These are phyloP conservation scores for Wickerhamiella azymoides DNA, from an alignment of 805 yeast species.

Conservation along the genomic window DNA sequence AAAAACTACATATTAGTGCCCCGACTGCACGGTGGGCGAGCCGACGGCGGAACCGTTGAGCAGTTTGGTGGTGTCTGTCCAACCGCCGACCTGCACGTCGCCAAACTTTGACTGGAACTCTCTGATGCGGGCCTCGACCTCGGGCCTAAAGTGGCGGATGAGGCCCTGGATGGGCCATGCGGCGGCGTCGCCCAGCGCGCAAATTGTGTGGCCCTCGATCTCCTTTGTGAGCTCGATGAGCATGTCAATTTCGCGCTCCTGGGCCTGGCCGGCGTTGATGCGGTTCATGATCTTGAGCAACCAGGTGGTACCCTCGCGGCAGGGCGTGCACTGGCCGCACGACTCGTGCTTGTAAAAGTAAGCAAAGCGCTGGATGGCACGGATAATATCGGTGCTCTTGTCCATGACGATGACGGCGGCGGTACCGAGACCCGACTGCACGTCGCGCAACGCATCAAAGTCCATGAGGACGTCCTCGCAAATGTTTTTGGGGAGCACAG, in stretches of 20 bases:
- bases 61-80: conserved; percentile 50
- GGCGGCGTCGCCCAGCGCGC: conserved; percentile 88
- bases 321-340: conserved; percentile 90
- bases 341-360: conserved; percentile 84
- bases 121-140: conserved; percentile 61
- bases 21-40: conserved; percentile 16
- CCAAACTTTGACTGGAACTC: conserved; percentile 40
- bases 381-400: conserved; percentile 69
- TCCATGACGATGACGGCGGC: conserved; percentile 90
- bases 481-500: conserved; percentile 53
- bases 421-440: conserved; percentile 79
- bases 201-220: conserved; percentile 82
- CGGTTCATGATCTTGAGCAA: conserved; percentile 73
- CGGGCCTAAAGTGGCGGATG: conserved; percentile 72
- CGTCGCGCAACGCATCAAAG: conserved; percentile 73
- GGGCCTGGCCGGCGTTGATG: conserved; percentile 65
- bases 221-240: conserved; percentile 73
- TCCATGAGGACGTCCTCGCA: conserved; percentile 72
- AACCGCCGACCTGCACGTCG: conserved; percentile 56
- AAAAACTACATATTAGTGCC: conserved; percentile 2
- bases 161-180: conserved; percentile 91
- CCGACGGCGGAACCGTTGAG: conserved; percentile 52
- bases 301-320: conserved; percentile 90
- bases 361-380: conserved; percentile 75
- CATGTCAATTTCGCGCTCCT: conserved; percentile 69